phyloP scores from a whole-genome alignment of 371 early-diverging fungal genomes.

The Coemansia sp. region DNA sequence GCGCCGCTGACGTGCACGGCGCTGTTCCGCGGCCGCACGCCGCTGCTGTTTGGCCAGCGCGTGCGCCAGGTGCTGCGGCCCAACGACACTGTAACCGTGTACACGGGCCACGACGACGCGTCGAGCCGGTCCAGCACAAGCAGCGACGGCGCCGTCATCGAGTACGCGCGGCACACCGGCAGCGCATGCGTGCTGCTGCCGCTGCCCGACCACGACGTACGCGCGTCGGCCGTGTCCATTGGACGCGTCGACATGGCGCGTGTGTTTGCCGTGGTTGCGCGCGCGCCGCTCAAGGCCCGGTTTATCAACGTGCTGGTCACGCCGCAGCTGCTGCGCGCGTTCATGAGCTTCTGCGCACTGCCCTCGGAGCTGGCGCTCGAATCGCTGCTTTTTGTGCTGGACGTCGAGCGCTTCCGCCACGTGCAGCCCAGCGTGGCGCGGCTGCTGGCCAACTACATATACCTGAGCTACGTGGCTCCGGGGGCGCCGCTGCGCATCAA shows the following conservation, averaged over 20 bases:
- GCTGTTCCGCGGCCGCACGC: slow-evolving; percentile 27
- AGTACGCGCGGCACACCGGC: neutral
- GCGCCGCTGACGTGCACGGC: slow-evolving; percentile 22
- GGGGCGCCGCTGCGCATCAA: slow-evolving; percentile 43
- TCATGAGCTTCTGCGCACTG: slow-evolving; percentile 47
- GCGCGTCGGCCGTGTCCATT: slow-evolving; percentile 11
- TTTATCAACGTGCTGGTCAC: slow-evolving; percentile 42
- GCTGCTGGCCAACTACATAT: slow-evolving; percentile 51
- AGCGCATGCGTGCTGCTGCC: slow-evolving; percentile 23
- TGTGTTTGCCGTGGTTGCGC: slow-evolving; percentile 19
- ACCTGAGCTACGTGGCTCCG: slow-evolving; percentile 47
- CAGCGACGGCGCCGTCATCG: slow-evolving; percentile 11
- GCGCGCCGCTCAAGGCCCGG: slow-evolving; percentile 45
- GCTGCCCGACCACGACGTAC: neutral
- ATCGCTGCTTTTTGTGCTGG: slow-evolving; percentile 46
- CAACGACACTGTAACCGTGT: slow-evolving; percentile 27
- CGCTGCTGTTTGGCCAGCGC: slow-evolving; percentile 28
- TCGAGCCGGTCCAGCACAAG: neutral
- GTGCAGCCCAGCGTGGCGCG: slow-evolving; percentile 51
- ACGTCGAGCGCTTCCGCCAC: slow-evolving; percentile 50
- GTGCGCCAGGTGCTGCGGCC: slow-evolving; percentile 25
- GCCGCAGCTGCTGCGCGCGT: slow-evolving; percentile 30
- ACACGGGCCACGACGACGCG: slow-evolving; percentile 8
- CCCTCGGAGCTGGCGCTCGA: slow-evolving; percentile 50
- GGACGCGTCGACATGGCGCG: slow-evolving; percentile 18